Conservation (phyloP, 108 stramenopile species). For the Cylindrotheca fusiformis region DNA sequence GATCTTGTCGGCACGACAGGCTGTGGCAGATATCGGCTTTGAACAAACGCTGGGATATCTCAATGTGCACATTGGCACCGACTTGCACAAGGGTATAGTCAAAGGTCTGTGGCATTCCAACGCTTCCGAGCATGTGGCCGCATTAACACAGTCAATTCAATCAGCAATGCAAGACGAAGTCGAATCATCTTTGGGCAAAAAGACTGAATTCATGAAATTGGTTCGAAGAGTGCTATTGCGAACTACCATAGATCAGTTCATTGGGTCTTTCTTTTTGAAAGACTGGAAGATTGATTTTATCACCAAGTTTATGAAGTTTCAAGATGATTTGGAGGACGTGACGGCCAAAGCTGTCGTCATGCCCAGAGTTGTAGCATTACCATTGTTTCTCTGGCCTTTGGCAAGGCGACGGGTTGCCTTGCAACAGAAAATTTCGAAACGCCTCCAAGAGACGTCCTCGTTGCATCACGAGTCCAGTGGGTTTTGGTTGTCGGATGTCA, state of each 20-base stretch:
- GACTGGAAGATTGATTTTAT: slow-evolving; percentile 22
- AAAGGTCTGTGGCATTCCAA: slow-evolving; percentile 20
- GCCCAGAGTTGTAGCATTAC: slow-evolving; percentile 31
- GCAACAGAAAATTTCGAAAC: slow-evolving; percentile 20
- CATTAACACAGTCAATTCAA: slow-evolving; percentile 1
- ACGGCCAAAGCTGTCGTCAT: slow-evolving; percentile 54
- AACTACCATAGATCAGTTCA: slow-evolving; percentile 24
- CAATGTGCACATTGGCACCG: slow-evolving; percentile 48
- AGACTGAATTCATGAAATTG: slow-evolving; percentile 36
- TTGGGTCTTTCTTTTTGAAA: slow-evolving; percentile 29
- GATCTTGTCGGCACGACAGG: slow-evolving; percentile 29
- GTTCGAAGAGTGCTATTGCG: slow-evolving; percentile 39
- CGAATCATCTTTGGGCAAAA: slow-evolving; percentile 3
- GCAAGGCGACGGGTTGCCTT: slow-evolving; percentile 28
- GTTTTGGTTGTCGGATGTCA: slow-evolving; percentile 29
- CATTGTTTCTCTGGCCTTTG: slow-evolving; percentile 35
- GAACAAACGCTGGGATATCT: slow-evolving; percentile 39
- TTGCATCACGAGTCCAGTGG: slow-evolving; percentile 5
- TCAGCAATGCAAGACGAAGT: slow-evolving; percentile 18
- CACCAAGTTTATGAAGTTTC: slow-evolving; percentile 25
- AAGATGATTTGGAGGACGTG: slow-evolving; percentile 47
- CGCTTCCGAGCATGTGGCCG: slow-evolving; percentile 10
- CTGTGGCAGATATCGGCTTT: slow-evolving; percentile 55
- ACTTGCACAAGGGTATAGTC: slow-evolving; percentile 45
- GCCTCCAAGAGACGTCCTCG: slow-evolving; percentile 2